Base-by-base conservation (phyloP, 2,329 filamentous ascomycete species). In the Hymenoscyphus fraxineus region DNA sequence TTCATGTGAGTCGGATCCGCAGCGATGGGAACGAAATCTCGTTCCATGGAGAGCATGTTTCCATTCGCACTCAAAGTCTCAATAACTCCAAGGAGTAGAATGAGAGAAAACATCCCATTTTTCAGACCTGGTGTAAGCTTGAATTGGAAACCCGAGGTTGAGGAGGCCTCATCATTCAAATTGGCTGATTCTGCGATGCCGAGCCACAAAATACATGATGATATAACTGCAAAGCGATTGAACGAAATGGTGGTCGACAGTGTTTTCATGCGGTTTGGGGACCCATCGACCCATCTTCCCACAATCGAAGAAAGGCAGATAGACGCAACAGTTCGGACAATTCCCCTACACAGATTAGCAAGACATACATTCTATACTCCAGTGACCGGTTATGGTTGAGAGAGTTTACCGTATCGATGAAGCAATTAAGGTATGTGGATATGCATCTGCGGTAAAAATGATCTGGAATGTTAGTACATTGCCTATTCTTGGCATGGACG, bases 381-480 rank as follows among this genome's bases (percentile, higher is more conserved):
- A 6, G 22, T n/a, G 6, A 27, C 19, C 10, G 10, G 6, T 58
- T 35, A 6, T 35, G 38, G 10, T 13, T 32, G 44, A 38, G n/a
- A 22, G n/a, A 62, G 65, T 74, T 69, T 73, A 76, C 77, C 78
- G 74, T 59, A 78, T 70, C 35, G 78, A 76, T 32, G 77, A 73
- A 12, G 76, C 78, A 58, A 76, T 67, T 22, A 80, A 72, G 56
- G 78, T 82, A 72, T 76, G 76, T 55, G 73, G 78, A 72, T 73
- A 81, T 54, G 75, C 76, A 40, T 77, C 80, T 5, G 86, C 82
- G 0, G 85, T 83, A 57, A 89, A 80, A 2, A 85, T 69, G 10
- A 85, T 79, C 73, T 74, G 0, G 80, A 80, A 2, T 16, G 4
- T 15, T 40, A 63, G 22, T 58, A 54, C 47, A 27, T 13, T 54